Conservation (phyloP, 768 basidiomycete species). For the Tricholoma bakamatsutake region DNA sequence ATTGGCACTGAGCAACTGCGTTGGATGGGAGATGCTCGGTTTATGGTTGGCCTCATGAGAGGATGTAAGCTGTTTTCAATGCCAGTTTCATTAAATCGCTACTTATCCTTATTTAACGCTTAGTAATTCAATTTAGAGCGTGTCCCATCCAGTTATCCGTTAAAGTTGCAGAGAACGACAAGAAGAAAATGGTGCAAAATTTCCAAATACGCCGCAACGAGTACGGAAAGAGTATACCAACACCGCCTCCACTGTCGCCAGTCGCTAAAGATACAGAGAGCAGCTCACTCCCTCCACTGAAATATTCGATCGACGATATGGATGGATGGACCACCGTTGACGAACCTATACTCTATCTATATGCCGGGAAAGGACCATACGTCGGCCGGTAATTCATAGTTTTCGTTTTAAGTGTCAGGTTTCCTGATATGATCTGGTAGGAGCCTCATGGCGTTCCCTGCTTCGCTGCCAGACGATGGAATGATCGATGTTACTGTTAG, state of each 20-base stretch:
- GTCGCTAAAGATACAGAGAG: conserved; percentile 1
- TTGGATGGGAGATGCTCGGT: conserved; percentile 84
- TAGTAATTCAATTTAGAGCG: conserved; percentile 51
- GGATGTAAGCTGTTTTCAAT: conserved; percentile 42
- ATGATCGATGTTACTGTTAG: conserved; percentile 68
- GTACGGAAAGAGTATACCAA: conserved; percentile 11
- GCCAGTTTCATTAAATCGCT: not conserved
- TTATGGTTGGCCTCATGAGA: conserved; percentile 64
- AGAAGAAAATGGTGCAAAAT: conserved; percentile 58
- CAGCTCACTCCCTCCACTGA: conserved; percentile 39
- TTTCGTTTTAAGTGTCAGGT: not conserved
- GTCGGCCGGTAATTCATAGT: conserved; percentile 46
- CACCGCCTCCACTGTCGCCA: conserved; percentile 9
- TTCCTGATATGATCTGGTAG: conserved; percentile 23
- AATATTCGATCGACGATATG: conserved; percentile 33
- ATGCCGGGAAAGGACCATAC: conserved; percentile 76
- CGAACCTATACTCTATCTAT: conserved; percentile 62
- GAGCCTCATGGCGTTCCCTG: conserved; percentile 79
- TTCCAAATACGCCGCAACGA: conserved; percentile 34
- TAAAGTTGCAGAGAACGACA: conserved; percentile 66
- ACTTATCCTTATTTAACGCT: not conserved
- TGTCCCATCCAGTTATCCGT: conserved; percentile 68
- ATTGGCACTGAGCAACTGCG: conserved; percentile 78
- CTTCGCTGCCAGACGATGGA: conserved; percentile 75
- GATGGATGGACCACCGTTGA: conserved; percentile 72